A percentile compares a stretch with the other conserved stretches of the same genome.
Evolutionary conservation across 345 rosid species (phyloP).

Genomic region (Toxicodendron radicans): DNA sequence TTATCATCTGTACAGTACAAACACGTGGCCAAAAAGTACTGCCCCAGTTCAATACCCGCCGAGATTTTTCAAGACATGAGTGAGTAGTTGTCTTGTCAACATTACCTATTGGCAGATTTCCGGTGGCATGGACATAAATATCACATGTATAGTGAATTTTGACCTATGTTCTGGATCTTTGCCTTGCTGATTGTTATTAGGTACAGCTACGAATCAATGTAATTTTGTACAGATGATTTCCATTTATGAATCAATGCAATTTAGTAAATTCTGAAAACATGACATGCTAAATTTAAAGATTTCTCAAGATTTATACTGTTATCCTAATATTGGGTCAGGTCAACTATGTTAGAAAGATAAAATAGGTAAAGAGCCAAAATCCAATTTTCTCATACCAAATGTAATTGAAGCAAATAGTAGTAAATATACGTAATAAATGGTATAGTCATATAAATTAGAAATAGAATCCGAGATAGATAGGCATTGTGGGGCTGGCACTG

Average conservation of each 20-base stretch:
- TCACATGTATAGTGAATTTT: neutral
- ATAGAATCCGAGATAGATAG: neutral
- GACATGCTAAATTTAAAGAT: too few species aligned
- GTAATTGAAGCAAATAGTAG: too few species aligned
- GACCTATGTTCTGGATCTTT: neutral
- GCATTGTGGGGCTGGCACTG: neutral
- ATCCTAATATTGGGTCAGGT: too few species aligned
- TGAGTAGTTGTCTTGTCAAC: constrained; percentile 6
- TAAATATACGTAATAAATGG: neutral
- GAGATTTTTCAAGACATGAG: constrained; percentile 15
- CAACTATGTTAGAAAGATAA: too few species aligned
- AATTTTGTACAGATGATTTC: neutral
- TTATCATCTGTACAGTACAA: constrained; percentile 21
- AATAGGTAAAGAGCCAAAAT: too few species aligned
- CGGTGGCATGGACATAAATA: neutral
- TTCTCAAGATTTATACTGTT: too few species aligned
- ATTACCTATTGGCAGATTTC: neutral
- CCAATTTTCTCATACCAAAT: too few species aligned
- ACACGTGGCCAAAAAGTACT: constrained; percentile 29
- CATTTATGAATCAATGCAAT: neutral
- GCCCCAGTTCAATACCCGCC: constrained; percentile 16
- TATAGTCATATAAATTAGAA: too few species aligned
- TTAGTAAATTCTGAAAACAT: too few species aligned
- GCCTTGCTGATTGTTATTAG: neutral
- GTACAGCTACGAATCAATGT: neutral